A percentile compares a stretch with the other conserved stretches of the same genome.
These are phyloP conservation scores for Tolypocladium pustulatum DNA, from an alignment of 2,329 filamentous ascomycete genomes.

Conservation along the genomic window DNA sequence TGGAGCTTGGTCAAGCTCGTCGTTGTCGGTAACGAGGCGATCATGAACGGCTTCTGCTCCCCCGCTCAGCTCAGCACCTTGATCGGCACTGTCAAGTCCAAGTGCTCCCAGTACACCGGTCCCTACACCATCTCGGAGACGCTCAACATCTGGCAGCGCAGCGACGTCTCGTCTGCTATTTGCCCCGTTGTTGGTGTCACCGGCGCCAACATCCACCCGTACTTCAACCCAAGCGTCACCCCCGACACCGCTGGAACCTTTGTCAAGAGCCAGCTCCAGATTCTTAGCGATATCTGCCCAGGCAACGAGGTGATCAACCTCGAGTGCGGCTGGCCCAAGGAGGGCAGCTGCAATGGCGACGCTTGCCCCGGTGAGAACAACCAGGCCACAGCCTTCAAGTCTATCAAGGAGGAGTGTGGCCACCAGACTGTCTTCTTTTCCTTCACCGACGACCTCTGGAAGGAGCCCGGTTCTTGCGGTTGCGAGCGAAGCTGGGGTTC, in stretches of 20 bases:
- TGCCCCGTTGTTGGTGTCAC: conserved; percentile 69
- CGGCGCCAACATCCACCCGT: conserved; percentile 83
- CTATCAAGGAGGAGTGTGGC: conserved; percentile 57
- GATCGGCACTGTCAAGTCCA: conserved; percentile 54
- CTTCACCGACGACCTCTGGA: conserved; percentile 73
- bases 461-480: conserved; percentile 53
- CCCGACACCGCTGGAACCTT: conserved; percentile 64
- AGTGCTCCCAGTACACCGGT: conserved; percentile 65
- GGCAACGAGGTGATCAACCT: conserved; percentile 68
- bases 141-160: conserved; percentile 63
- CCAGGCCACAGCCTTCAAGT: conserved; percentile 63
- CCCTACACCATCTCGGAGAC: conserved; percentile 80
- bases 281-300: conserved; percentile 60
- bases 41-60: conserved; percentile 63
- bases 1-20: conserved; percentile 71
- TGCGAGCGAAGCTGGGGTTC: conserved; percentile 78
- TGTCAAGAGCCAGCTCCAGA: conserved; percentile 59
- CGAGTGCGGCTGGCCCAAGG: conserved; percentile 82
- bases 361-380: conserved; percentile 57
- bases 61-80: conserved; percentile 57
- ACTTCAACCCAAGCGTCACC: conserved; percentile 68
- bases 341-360: conserved; percentile 57
- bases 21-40: conserved; percentile 83
- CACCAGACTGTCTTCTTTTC: conserved; percentile 71
- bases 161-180: conserved; percentile 45